Evolutionary conservation across 139 green algal genomes (phyloP), one percentile per base, ranked within the genome.

Genomic region (Chlorella sorokiniana): DNA sequence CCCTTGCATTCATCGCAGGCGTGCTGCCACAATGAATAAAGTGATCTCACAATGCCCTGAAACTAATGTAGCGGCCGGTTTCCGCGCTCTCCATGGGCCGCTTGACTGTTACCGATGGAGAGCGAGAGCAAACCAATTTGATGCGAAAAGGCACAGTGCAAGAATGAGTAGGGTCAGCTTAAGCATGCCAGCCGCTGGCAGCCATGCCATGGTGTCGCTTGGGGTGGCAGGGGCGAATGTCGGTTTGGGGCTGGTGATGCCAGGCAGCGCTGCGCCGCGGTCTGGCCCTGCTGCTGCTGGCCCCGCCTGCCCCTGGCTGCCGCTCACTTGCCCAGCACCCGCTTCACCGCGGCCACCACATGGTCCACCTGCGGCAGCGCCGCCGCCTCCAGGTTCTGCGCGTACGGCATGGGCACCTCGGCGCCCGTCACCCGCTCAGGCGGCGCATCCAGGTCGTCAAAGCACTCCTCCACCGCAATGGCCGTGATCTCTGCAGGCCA

Each of bases 361-460:
- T 98, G 93, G 27, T 92, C 85, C 1, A 96, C 82, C 35, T 92
- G 88, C 0, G 97, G 97, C 51, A 99, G 89, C 0, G 90, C 89
- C 1, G 90, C 71, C 10, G 85, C 84, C 89, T 99, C 97, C 42
- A 99, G 89, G 88, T 98, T 96, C 8, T 89, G 88, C 9, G 97
- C 96, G 71, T 99, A 99, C 0, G 97, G 96, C 93, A 98, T 99
- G 48, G 97, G 97, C 33, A 99, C 83, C 80, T 92, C 95, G 79
- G 72, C 91, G 77, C 94, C 94, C 37, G 95, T 95, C 5, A 99
- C 90, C 10, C 97, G 86, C 83, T 98, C 92, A 10, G 96, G 90
- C 7, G 97, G 94, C 6, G 95, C 95, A 78, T 99, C 97, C 37
- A 99, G 93, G 64, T 99, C 94, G 78, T 99, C 97, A 88, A 99